Percentiles rank a stretch among this genome's conserved stretches.
Conservation (phyloP, 2,329 filamentous ascomycete genomes). For the Verticillium longisporum region DNA sequence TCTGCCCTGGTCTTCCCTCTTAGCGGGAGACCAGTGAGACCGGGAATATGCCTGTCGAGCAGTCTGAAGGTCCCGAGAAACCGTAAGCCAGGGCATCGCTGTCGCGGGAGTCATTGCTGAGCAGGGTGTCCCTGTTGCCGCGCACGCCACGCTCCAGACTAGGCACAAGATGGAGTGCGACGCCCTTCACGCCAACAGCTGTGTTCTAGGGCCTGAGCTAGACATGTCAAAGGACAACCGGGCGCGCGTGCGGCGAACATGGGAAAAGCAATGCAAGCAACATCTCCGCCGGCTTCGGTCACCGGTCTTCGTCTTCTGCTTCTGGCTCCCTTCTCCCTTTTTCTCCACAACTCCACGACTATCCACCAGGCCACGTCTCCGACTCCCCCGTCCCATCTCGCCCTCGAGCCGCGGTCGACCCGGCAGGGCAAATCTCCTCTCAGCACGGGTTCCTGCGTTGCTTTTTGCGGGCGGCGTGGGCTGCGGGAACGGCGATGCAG, state of each 20-base stretch:
- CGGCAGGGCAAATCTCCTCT: neutral
- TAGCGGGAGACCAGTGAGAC: neutral
- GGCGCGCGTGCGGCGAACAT: neutral
- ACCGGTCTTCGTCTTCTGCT: neutral
- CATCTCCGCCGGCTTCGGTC: neutral
- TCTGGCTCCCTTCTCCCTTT: neutral
- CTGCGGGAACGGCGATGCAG: neutral
- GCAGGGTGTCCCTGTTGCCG: neutral
- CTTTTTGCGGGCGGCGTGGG: neutral
- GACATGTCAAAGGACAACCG: neutral
- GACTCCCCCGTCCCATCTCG: neutral
- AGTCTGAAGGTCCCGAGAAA: constrained; percentile 4
- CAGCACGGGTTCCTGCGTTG: neutral
- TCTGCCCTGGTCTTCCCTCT: neutral
- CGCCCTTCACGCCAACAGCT: neutral
- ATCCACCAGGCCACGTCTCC: neutral
- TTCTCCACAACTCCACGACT: neutral
- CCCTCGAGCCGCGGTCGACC: neutral
- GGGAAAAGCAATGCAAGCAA: neutral
- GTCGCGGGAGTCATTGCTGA: neutral
- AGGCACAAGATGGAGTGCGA: neutral
- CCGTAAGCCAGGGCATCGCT: constrained; percentile 7
- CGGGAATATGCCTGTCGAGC: neutral
- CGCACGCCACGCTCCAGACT: neutral
- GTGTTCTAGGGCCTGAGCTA: neutral